Percentiles rank a stretch among this genome's conserved stretches.
phyloP scores from a whole-genome alignment of 345 rosid genomes.

The Citrus inodora region DNA sequence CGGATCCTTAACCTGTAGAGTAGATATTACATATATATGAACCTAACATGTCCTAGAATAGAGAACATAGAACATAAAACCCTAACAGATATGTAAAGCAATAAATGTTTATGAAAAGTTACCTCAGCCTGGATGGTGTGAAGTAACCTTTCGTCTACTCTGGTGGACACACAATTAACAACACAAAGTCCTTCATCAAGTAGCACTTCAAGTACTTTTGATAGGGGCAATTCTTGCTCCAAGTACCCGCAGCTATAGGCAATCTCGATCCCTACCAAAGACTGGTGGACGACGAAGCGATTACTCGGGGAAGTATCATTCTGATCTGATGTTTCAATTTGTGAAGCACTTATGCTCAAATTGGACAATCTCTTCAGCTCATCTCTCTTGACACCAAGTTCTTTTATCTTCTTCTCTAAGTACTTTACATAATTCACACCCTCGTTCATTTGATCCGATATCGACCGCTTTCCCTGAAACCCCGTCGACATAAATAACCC shows the following conservation, averaged over 20 bases:
- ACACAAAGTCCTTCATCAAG: slow-evolving; percentile 48
- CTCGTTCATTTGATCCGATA: slow-evolving; percentile 72
- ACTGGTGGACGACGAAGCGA: slow-evolving; percentile 34
- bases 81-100: neutral
- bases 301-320: neutral
- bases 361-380: slow-evolving; percentile 32
- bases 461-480: slow-evolving; percentile 76
- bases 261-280: slow-evolving; percentile 50
- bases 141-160: slow-evolving; percentile 37
- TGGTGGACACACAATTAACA: slow-evolving; percentile 46
- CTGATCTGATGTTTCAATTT: neutral
- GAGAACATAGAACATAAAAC: neutral
- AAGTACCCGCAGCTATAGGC: slow-evolving; percentile 26
- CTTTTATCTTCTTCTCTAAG: slow-evolving; percentile 40
- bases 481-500: slow-evolving; percentile 13
- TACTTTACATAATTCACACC: slow-evolving; percentile 62
- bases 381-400: slow-evolving; percentile 39
- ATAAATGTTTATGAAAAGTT: neutral
- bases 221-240: slow-evolving; percentile 35
- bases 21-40: neutral
- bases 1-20: slow-evolving; percentile 46
- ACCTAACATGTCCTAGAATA: neutral
- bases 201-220: slow-evolving; percentile 43
- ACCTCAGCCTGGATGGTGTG: slow-evolving; percentile 64
- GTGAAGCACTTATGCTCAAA: slow-evolving; percentile 10